Base-by-base conservation (phyloP, 2,329 filamentous ascomycete genomes). In the Aspergillus aculeatus region DNA sequence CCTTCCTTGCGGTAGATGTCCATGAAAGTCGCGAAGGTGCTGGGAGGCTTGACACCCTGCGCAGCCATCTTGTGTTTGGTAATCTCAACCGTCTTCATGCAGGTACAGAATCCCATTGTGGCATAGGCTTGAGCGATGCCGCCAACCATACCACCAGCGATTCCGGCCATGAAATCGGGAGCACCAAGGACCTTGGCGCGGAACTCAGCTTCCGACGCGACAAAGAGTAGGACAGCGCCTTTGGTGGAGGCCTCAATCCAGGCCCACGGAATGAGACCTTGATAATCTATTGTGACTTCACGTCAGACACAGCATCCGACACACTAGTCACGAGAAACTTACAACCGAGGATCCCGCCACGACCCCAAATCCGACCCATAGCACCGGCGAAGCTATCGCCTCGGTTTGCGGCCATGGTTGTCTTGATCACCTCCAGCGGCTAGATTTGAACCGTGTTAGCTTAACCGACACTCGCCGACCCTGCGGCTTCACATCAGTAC, bases 191-290 rank as follows among this genome's bases (percentile, higher is more conserved):
- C 82, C 73, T 90, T 91, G 70, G 93, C 94, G 77, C 95, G 91
- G 86, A 90, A 99, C 80, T 99, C 95, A 80, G 92, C 94, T 82
- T 99, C 95, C 72, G 94, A 96, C 68, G 95, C 95, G 77, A 99
- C 94, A 82, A 99, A 99, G 79, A 99, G 91, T 74, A 99, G 90
- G 71, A 99, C 95, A 72, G 95, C 95, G 77, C 95, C 95, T 83
- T 99, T 99, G 81, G 95, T 98, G 74, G 94, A 98, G 76, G 95
- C 95, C 86, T 99, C 95, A 82, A 99, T 98, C 95, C 95, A 99
- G 80, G 95, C 95, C 94, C 94, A 97, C 66, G 95, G 95, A 78
- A 99, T 98, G 72, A 99, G 90, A 79, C 95, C 95, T 84, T 99
- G 95, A 85, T 97, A 99, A 84, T 97, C 94, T 98, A 61, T 5